Percentiles rank a stretch among this genome's conserved stretches.
Evolutionary conservation across 1,139 yeast species (phyloP).

Genomic region (Diutina neorugosa): DNA sequence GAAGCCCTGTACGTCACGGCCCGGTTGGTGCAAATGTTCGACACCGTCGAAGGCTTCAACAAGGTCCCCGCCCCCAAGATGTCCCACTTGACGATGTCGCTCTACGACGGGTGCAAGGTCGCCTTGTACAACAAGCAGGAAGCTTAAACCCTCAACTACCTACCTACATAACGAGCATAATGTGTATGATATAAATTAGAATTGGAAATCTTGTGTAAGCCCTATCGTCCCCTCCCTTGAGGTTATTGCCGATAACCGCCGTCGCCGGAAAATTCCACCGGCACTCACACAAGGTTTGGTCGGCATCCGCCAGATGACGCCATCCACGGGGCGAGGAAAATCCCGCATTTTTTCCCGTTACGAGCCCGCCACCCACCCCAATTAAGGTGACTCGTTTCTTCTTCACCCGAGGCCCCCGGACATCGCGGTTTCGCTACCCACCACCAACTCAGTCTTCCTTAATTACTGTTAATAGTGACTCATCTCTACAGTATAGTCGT

Average conservation of each 20-base stretch:
- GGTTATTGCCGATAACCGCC: not conserved
- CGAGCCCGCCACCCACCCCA: not conserved
- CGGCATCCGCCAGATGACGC: not conserved
- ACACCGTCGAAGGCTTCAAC: not conserved
- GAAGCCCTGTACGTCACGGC: constrained; percentile 38
- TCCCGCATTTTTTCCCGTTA: not conserved
- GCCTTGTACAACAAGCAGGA: not conserved
- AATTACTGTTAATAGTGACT: too few relatives aligned
- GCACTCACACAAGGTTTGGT: not conserved
- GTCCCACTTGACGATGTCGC: constrained; percentile 5
- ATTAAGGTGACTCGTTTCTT: not conserved
- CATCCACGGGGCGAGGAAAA: not conserved
- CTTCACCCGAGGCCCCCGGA: not conserved
- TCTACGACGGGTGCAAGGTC: constrained; percentile 4
- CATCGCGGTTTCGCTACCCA: not conserved
- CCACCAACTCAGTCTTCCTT: too few relatives aligned
- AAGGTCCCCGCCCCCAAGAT: not conserved
- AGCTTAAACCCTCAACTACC: too few relatives aligned
- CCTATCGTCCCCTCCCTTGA: too few relatives aligned
- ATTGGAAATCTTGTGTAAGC: too few relatives aligned
- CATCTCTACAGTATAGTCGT: too few relatives aligned
- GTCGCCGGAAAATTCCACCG: not conserved
- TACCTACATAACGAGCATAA: not conserved
- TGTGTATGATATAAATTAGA: not conserved
- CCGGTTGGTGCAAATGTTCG: constrained; percentile 19